These are phyloP conservation scores for Aspergillus hiratsukae DNA, from an alignment of 2,329 filamentous ascomycete species.

Conservation along the genomic window DNA sequence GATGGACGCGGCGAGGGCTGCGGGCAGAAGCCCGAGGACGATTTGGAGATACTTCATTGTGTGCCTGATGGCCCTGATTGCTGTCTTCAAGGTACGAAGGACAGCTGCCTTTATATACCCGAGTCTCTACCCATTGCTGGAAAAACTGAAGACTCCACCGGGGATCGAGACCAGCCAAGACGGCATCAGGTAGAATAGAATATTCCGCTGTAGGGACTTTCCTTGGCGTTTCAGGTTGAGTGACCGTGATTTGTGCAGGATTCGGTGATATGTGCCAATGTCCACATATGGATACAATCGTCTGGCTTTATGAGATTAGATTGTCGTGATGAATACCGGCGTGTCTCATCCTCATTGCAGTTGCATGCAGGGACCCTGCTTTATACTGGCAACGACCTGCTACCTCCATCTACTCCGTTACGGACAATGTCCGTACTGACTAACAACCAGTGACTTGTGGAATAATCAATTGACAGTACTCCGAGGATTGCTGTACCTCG, in stretches of 20 bases:
- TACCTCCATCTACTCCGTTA: too few species aligned
- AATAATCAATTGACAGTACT: too few species aligned
- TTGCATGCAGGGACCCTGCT: background rate
- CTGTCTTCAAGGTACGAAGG: background rate
- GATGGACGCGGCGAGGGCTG: constrained; percentile 6
- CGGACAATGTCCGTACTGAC: too few species aligned
- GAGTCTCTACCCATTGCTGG: background rate
- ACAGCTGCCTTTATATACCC: background rate
- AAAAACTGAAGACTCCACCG: background rate
- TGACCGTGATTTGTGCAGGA: background rate
- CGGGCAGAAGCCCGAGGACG: background rate
- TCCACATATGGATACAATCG: background rate
- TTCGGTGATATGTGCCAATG: background rate
- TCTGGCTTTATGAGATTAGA: background rate
- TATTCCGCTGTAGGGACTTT: background rate
- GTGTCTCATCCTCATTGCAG: too few species aligned
- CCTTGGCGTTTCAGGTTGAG: background rate
- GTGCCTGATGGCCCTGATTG: background rate
- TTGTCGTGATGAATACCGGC: background rate
- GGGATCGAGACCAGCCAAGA: background rate
- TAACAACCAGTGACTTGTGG: too few species aligned
- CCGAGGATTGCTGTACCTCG: too few species aligned
- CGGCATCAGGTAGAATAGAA: background rate
- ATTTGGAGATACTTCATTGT: constrained; percentile 1
- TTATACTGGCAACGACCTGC: too few species aligned